phyloP scores from a whole-genome alignment of 805 yeast genomes.

The Lipomyces sp. region DNA sequence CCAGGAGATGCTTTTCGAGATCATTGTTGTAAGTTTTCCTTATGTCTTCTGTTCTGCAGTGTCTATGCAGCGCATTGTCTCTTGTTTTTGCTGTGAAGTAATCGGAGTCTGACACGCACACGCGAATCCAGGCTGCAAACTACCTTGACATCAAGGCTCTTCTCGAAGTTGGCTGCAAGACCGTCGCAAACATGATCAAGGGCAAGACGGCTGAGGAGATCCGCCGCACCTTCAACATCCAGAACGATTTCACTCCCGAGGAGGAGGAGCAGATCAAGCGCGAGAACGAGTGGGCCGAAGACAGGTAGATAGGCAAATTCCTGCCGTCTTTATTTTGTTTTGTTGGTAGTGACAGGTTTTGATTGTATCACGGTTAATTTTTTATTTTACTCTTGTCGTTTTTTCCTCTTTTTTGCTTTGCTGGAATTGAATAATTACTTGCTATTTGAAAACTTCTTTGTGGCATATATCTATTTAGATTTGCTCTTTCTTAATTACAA shows the following conservation, averaged over 20 bases:
- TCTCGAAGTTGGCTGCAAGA: slow-evolving; percentile 49
- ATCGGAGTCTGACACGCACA: no score
- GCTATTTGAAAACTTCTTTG: no score
- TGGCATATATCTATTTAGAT: no score
- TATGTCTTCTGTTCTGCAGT: not conserved
- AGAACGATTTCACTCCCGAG: slow-evolving; percentile 48
- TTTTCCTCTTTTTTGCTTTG: no score
- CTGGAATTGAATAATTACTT: no score
- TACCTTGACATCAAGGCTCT: slow-evolving; percentile 47
- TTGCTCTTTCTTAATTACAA: no score
- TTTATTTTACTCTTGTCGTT: no score
- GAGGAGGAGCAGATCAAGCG: slow-evolving; percentile 47
- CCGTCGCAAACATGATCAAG: slow-evolving; percentile 49
- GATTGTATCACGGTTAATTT: no score
- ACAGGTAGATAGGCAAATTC: slow-evolving; percentile 31
- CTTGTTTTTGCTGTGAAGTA: no score
- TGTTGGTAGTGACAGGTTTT: no score
- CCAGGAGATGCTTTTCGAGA: slow-evolving; percentile 54
- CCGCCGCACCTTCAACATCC: slow-evolving; percentile 45
- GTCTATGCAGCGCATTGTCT: no score
- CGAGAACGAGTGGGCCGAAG: slow-evolving; percentile 47
- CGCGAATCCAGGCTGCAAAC: slow-evolving; percentile 40
- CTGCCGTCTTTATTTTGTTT: no score
- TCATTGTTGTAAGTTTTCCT: slow-evolving; percentile 38
- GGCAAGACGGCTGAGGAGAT: slow-evolving; percentile 48